Percentiles rank a stretch among this genome's conserved stretches.
Conservation (phyloP, 345 rosid genomes). For the Hevea brasiliensis region DNA sequence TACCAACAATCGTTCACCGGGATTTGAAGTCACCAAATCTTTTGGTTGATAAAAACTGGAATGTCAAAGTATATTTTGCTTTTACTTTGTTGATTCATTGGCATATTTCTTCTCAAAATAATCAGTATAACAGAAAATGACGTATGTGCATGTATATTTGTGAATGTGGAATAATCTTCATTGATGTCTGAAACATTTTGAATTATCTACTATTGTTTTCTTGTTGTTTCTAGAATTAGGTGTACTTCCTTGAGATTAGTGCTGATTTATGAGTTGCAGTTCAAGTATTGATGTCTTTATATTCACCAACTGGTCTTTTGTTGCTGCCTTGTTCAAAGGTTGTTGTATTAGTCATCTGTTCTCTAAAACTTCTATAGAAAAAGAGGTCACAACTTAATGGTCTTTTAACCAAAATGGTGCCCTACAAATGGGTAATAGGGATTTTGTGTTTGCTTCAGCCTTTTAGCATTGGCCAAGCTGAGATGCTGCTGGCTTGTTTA, state of each 20-base stretch:
- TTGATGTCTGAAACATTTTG: background rate
- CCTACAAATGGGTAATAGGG: too few species aligned
- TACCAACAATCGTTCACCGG: conserved; percentile 95
- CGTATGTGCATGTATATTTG: background rate
- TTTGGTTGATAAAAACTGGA: conserved; percentile 98
- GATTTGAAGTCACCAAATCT: conserved; percentile 99
- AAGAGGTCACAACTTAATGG: background rate
- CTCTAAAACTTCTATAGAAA: background rate
- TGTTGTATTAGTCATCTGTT: background rate
- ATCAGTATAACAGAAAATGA: background rate
- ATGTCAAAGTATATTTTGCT: conserved; percentile 64
- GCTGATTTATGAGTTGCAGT: background rate
- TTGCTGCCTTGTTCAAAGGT: too few species aligned
- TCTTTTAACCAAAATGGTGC: background rate
- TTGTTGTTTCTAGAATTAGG: background rate
- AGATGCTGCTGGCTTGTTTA: background rate
- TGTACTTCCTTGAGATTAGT: background rate
- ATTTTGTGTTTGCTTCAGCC: too few species aligned
- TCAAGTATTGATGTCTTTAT: background rate
- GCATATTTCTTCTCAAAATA: background rate
- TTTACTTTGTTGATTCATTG: background rate
- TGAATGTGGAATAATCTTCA: background rate
- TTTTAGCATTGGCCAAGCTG: background rate
- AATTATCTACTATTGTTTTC: background rate
- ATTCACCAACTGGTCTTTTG: background rate